phyloP scores from a whole-genome alignment of 73 alveolate genomes.

The Blepharisma japonicum region DNA sequence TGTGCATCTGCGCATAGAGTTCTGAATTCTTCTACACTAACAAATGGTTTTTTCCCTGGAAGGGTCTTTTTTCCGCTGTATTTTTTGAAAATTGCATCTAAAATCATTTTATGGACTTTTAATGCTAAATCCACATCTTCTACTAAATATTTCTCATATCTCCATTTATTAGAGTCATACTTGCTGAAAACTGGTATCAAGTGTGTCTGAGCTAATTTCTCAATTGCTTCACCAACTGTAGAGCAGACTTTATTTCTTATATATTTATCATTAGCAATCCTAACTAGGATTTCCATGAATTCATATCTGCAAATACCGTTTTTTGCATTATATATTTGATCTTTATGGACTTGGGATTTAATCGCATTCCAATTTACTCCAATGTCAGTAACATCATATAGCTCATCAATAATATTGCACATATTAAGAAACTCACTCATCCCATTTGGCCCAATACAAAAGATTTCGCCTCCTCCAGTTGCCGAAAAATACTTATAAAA shows the following conservation, averaged over 20 bases:
- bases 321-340: conserved; percentile 29
- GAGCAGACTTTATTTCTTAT: conserved; percentile 33
- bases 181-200: conserved; percentile 1
- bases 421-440: neutral
- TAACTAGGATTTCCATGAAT: conserved; percentile 48
- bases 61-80: neutral
- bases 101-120: conserved; percentile 21
- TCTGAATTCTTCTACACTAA: conserved; percentile 56
- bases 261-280: conserved; percentile 54
- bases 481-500: conserved; percentile 12
- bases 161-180: neutral
- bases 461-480: neutral
- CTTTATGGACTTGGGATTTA: neutral
- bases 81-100: neutral
- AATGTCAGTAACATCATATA: neutral
- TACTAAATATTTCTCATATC: neutral
- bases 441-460: conserved; percentile 5
- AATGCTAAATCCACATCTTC: conserved; percentile 16
- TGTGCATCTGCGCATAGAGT: conserved; percentile 35
- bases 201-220: neutral
- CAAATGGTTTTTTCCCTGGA: conserved; percentile 38
- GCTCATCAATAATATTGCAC: neutral
- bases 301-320: conserved; percentile 51
- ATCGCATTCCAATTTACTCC: conserved; percentile 25
- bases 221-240: conserved; percentile 28